Evolutionary conservation across 495 filamentous ascomycete genomes (phyloP).

Genomic region (Talaromyces liani): DNA sequence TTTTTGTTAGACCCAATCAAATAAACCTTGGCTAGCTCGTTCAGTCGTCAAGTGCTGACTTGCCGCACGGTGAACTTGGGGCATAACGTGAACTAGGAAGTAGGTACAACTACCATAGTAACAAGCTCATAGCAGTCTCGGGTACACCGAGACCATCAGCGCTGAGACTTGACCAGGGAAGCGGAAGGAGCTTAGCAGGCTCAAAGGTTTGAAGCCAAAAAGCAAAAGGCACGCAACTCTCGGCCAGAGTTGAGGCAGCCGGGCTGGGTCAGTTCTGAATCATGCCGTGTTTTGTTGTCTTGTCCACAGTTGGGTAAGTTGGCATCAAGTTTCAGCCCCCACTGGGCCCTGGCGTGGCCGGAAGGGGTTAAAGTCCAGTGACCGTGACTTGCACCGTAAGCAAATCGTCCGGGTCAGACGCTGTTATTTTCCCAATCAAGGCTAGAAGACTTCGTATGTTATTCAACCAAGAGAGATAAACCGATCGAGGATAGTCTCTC

Average conservation of each 20-base stretch:
- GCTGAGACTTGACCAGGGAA: not conserved
- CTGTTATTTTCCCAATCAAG: not conserved
- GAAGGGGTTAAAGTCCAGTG: not conserved
- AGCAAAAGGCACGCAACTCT: not conserved
- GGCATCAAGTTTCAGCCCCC: slow-evolving; percentile 1
- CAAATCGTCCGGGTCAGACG: not conserved
- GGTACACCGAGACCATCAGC: not conserved
- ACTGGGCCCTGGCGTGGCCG: slow-evolving; percentile 5
- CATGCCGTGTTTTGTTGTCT: not conserved
- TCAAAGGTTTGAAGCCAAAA: not conserved
- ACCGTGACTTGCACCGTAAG: not conserved
- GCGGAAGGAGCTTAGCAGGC: not conserved
- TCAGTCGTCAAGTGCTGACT: not conserved
- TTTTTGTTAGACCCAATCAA: not conserved
- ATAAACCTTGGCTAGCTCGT: not conserved
- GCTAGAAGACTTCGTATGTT: not conserved
- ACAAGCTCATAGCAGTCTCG: not conserved
- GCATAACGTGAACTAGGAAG: not conserved
- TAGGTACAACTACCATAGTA: not conserved
- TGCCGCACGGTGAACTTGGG: not conserved
- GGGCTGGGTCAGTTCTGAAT: not conserved
- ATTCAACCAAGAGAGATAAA: not conserved
- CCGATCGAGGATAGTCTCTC: not conserved
- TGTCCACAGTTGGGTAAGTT: not conserved
- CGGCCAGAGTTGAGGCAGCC: not conserved